Evolutionary conservation across 129 eudicot genomes (phyloP), one percentile per base, ranked within the genome.

Genomic region (Solidago caesia): DNA sequence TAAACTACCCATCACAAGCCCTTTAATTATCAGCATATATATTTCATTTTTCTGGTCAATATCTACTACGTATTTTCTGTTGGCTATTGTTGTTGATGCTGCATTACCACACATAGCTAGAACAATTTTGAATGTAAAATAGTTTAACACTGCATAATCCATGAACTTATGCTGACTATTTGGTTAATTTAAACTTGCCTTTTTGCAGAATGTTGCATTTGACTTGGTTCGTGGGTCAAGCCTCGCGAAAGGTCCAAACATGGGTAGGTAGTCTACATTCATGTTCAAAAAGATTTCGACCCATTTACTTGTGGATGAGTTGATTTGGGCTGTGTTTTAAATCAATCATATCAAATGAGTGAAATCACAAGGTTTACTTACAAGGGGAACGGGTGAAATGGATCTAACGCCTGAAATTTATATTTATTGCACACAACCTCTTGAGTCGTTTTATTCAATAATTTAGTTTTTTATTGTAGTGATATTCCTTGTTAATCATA

Each of bases 141-240:
- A 14, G 25, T 59, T 63, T 2, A 57, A 13, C 68, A 44, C 67
- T 59, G 66, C 46, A 59, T 73, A 7, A 9, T 44, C 55, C 77
- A 25, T 72, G 58, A 60, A 14, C 46, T 33, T 33, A 45, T 61
- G 15, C 39, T 26, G 42, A 25, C 63, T 46, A 27, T 60, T 56
- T 74, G 59, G 47, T 73, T 80, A 45, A 58, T 74, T 66, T 21
- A 55, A 62, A 44, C 44, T 72, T 71, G 68, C 29, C 64, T 64
- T 81, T 77, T 80, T 83, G 89, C 97, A 94, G 98, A 88, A 90
- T 84, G 96, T 85, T 41, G 98, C 98, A 53, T 84, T 77, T 84
- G 96, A 88, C 75, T 78, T 84, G 67, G 67, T 94, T 72, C 83
- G 82, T 76, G 88, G 85, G 80, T 83, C 92, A 26, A 84, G 79